Evolutionary conservation across 495 filamentous ascomycete genomes (phyloP), one percentile per base, ranked within the genome.

Genomic region (Neurospora sp.): DNA sequence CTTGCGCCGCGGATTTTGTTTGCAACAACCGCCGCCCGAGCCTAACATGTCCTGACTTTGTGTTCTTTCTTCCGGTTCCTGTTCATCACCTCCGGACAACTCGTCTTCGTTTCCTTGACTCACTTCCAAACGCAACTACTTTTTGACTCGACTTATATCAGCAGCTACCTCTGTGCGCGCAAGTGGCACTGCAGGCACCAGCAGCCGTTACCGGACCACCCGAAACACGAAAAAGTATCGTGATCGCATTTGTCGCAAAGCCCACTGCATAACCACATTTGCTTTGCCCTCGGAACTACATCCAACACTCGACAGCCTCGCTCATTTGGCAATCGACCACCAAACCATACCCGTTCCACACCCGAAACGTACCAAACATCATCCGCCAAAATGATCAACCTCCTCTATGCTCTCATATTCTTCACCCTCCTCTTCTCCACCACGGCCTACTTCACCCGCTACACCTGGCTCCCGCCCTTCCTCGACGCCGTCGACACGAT

Each of bases 371-470:
- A 39, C 42, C 41, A 38, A 23, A 20, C 38, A 72, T 8, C 35
- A 11, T 70, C 41, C 2, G 11, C 48, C 40, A 77, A 75, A 73
- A 80, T 94, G 92, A 84, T 83, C 72, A 94, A 93, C 84, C 77
- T 97, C 74, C 88, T 97, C 82, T 98, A 94, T 86, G 87, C 88
- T 72, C 80, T 92, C 71, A 85, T 87, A 75, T 86, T 95, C 78
- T 78, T 88, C 38, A 83, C 90, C 75, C 84, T 94, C 77, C 75
- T 93, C 71, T 78, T 86, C 70, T 81, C 79, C 76, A 82, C 83
- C 90, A 89, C 82, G 69, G 89, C 95, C 72, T 97, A 93, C 85
- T 81, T 96, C 72, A 94, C 91, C 62, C 93, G 96, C 71, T 81
- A 85, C 71, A 84, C 84, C 83, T 99, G 96, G 96, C 76, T 91